A percentile compares a stretch with the other conserved stretches of the same genome.
phyloP scores from a whole-genome alignment of 129 eudicot species.

The Lactuca sativa region DNA sequence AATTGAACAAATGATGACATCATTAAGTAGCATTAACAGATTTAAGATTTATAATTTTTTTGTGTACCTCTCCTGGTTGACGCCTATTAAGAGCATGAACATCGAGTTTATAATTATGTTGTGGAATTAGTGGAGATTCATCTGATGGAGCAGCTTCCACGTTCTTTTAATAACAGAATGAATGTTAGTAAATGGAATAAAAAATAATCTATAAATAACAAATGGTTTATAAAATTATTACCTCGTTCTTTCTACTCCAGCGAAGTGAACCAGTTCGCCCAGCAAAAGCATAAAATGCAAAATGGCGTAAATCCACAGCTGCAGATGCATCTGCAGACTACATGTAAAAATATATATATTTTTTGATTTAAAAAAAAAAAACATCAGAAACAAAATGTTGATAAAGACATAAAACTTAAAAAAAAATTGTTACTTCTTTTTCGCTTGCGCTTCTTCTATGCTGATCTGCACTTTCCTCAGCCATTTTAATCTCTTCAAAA shows the following conservation, averaged over 20 bases:
- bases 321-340: constrained; percentile 63
- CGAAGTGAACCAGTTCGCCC: constrained; percentile 85
- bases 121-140: constrained; percentile 87
- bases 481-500: constrained; percentile 84
- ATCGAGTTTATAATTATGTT: constrained; percentile 98
- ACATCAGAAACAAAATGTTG: constrained; percentile 12
- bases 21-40: constrained; percentile 1
- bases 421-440: constrained; percentile 59
- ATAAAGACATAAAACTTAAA: not conserved
- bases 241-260: constrained; percentile 94
- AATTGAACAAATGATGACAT: constrained; percentile 14
- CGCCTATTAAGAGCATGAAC: constrained; percentile 84
- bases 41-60: not conserved
- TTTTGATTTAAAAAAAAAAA: not conserved
- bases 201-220: not conserved
- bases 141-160: constrained; percentile 69
- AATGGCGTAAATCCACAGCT: constrained; percentile 82
- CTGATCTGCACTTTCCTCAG: constrained; percentile 72
- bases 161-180: constrained; percentile 46
- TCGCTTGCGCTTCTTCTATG: constrained; percentile 96
- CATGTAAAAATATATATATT: constrained; percentile 4
- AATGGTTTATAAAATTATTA: constrained; percentile 15
- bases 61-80: constrained; percentile 90
- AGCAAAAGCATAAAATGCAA: constrained; percentile 94
- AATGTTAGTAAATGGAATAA: constrained; percentile 28